These are phyloP conservation scores for Hypoxylon cercidicola DNA, from an alignment of 495 filamentous ascomycete genomes.

Conservation along the genomic window DNA sequence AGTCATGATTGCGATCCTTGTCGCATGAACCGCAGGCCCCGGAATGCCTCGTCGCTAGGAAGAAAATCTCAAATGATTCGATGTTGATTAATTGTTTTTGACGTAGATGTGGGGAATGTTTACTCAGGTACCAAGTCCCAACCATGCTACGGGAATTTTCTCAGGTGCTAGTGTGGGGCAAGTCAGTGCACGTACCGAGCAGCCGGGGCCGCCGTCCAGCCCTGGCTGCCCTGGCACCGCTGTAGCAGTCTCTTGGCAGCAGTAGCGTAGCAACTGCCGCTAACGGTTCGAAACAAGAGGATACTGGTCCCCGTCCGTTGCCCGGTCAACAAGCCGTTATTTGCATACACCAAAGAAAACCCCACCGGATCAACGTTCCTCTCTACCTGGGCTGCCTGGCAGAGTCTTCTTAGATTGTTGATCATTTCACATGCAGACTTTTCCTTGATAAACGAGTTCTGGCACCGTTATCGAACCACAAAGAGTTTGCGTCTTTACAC, in stretches of 20 bases:
- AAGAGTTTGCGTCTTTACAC: constrained; percentile 28
- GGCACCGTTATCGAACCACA: constrained; percentile 16
- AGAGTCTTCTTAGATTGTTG: background rate
- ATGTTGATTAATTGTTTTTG: constrained; percentile 31
- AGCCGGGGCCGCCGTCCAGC: background rate
- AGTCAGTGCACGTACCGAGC: no score
- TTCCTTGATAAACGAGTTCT: constrained; percentile 17
- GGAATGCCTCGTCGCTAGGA: constrained; percentile 26
- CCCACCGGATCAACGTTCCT: constrained; percentile 8
- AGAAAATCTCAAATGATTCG: constrained; percentile 10
- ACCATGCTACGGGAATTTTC: constrained; percentile 10
- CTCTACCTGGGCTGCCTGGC: background rate
- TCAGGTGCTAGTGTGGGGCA: background rate
- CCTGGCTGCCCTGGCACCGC: background rate
- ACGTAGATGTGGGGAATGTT: constrained; percentile 31
- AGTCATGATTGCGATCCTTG: constrained; percentile 30
- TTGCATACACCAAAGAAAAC: background rate
- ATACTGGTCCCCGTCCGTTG: background rate
- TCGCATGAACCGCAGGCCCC: constrained; percentile 11
- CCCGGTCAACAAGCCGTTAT: constrained; percentile 1
- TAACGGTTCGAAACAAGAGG: background rate
- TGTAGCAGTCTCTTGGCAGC: background rate
- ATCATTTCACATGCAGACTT: constrained; percentile 29
- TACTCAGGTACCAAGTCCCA: background rate
- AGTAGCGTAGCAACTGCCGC: background rate